Base-by-base conservation (phyloP, 1,284 basidiomycete genomes). In the Volvariella surrecta region DNA sequence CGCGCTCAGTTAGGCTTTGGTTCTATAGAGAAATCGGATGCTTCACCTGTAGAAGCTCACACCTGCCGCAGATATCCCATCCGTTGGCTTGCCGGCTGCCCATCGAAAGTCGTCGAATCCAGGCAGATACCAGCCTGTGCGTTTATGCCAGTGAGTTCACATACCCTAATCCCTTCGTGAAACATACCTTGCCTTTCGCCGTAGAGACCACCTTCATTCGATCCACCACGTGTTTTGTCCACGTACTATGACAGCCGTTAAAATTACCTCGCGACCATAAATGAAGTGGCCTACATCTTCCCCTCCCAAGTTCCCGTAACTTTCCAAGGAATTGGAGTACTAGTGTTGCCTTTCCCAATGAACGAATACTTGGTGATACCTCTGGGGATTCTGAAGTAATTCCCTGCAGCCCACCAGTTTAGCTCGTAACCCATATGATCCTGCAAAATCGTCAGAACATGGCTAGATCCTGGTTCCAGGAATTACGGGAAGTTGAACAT, bases 381-480 rank as follows among this genome's bases (percentile, higher is more conserved):
- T 45, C 72, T 59, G 4, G 72, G 69, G 1, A 54, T 51, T 52
- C 73, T 71, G 54, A 74, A 72, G 17, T 13, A 40, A 19, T 73
- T 68, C 16, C 59, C 62, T 2, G 64, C 69, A 30, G 59, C 63
- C 2, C 46, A 46, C 61, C 62, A 63, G 45, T 72, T 63, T 45
- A 68, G 64, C 28, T 74, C 70, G 24, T 70, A 62, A 2, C 73
- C 73, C 70, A 74, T 75, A 50, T 75, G 73, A 53, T 75, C 74
- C 51, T 73, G 68, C 24, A 76, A 44, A 21, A 78, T 67, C 3
- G 72, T 74, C 35, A 78, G 51, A 24, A 73, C 56, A 48, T 76
- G 67, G n/a, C 51, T 46, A 1, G 57, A 57, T 8, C 60, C 63
- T 18, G 49, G 44, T 11, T 32, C 40, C 47, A 68, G 45, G 1